A percentile compares a stretch with the other conserved stretches of the same genome.
phyloP scores from a whole-genome alignment of 2,329 filamentous ascomycete genomes.

The Xylaria sp. region DNA sequence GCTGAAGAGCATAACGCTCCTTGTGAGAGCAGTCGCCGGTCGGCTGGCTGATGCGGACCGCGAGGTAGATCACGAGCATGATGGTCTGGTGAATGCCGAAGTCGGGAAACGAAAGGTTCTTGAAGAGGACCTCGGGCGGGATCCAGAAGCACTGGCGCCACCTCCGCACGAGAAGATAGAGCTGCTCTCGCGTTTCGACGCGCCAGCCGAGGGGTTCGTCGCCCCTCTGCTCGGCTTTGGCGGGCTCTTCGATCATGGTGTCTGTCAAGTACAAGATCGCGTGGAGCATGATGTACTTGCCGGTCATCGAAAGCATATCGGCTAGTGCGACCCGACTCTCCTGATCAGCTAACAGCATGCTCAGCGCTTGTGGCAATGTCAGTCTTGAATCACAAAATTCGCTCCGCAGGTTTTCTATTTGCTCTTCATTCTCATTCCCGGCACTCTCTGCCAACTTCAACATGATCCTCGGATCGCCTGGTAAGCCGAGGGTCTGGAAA shows the following conservation, averaged over 20 bases:
- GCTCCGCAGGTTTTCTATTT: neutral
- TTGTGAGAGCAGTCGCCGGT: neutral
- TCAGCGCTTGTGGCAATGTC: slow-evolving; percentile 10
- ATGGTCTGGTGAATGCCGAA: slow-evolving; percentile 15
- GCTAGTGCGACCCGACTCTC: slow-evolving; percentile 1
- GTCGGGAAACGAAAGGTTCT: slow-evolving; percentile 11
- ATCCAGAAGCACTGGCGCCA: slow-evolving; percentile 26
- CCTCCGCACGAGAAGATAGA: slow-evolving; percentile 14
- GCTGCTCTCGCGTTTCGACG: slow-evolving; percentile 16
- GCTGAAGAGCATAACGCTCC: neutral
- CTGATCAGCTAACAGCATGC: slow-evolving; percentile 8
- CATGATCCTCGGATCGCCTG: slow-evolving; percentile 7
- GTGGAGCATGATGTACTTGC: slow-evolving; percentile 17
- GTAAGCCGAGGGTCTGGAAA: slow-evolving; percentile 16
- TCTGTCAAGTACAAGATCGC: slow-evolving; percentile 12
- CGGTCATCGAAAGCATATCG: slow-evolving; percentile 9
- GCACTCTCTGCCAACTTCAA: neutral
- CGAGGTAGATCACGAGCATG: slow-evolving; percentile 17
- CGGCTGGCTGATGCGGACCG: slow-evolving; percentile 18
- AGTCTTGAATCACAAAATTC: neutral
- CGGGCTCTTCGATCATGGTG: slow-evolving; percentile 6
- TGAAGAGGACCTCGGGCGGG: slow-evolving; percentile 18
- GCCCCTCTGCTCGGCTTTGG: neutral
- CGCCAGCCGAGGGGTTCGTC: slow-evolving; percentile 9
- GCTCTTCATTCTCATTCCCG: neutral